Evolutionary conservation across 495 filamentous ascomycete genomes (phyloP).

Genomic region (Talaromyces adpressus): DNA sequence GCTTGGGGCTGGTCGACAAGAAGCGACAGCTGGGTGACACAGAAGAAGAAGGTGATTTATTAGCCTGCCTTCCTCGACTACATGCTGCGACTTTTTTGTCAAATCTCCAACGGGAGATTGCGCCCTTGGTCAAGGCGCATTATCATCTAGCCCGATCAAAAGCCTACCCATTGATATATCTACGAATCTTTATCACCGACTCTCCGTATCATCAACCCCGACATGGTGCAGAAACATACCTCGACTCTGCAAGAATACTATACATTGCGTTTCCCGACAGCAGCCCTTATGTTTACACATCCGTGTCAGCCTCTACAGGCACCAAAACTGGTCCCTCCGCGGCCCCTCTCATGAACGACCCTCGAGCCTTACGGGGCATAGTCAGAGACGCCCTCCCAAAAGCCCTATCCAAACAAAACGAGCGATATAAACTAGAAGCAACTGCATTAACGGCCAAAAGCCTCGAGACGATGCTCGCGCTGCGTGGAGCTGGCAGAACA

Average conservation of each 20-base stretch:
- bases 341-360: conserved; percentile 36
- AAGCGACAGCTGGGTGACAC: conserved; percentile 18
- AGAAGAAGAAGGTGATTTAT: conserved; percentile 25
- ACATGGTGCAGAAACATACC: conserved; percentile 33
- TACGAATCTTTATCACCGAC: conserved; percentile 69
- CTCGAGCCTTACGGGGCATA: conserved; percentile 57
- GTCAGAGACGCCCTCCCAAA: conserved; percentile 70
- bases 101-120: conserved; percentile 62
- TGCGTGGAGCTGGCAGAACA: conserved; percentile 58
- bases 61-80: conserved; percentile 56
- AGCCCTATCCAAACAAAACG: conserved; percentile 63
- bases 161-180: conserved; percentile 55
- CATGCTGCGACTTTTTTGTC: conserved; percentile 69
- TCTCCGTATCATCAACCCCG: conserved; percentile 59
- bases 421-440: conserved; percentile 56
- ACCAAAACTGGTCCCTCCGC: conserved; percentile 15
- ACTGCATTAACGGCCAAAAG: conserved; percentile 64
- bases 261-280: conserved; percentile 75
- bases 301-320: conserved; percentile 38
- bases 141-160: conserved; percentile 64
- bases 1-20: conserved; percentile 19
- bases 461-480: conserved; percentile 54
- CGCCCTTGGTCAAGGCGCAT: conserved; percentile 72
- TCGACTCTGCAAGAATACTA: conserved; percentile 52
- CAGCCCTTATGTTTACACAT: conserved; percentile 68